Conservation (phyloP, 169 alveolate species). For the Eimeria necatrix region DNA sequence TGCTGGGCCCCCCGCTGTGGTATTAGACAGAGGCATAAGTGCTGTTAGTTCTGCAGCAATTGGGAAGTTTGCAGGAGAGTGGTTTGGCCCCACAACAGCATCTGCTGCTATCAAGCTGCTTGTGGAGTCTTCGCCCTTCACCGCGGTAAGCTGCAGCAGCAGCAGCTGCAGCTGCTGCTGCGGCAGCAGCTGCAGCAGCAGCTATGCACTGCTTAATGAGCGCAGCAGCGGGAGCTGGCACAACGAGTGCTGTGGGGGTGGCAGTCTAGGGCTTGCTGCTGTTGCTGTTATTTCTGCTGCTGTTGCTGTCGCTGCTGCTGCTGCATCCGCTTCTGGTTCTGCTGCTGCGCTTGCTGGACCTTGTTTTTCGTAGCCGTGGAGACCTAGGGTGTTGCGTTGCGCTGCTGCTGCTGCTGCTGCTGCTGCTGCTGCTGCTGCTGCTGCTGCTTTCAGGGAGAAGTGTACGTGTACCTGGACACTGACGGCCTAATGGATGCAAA, state of each 20-base stretch:
- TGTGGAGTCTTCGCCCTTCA: conserved; percentile 46
- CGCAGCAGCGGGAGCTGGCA: too few species aligned
- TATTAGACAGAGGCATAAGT: neutral
- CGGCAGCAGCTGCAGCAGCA: neutral
- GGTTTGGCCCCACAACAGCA: conserved; percentile 78
- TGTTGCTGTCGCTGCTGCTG: too few species aligned
- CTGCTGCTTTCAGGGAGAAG: conserved; percentile 11
- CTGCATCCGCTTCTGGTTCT: too few species aligned
- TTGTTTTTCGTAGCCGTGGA: neutral
- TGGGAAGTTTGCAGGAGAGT: conserved; percentile 78
- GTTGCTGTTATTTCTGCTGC: neutral
- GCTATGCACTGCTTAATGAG: neutral
- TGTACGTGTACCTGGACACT: conserved; percentile 63
- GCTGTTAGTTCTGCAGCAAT: neutral
- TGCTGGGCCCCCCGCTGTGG: neutral
- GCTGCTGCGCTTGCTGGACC: neutral
- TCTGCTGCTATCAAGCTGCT: conserved; percentile 59
- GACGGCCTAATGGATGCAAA: conserved; percentile 64
- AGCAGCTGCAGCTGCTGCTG: neutral
- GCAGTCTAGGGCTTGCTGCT: too few species aligned
- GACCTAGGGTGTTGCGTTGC: neutral
- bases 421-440: neutral
- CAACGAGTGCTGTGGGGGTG: neutral
- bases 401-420: neutral
- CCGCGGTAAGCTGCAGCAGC: conserved; percentile 22